Conservation (phyloP, 225 moss, liverwort and hornwort genomes). For the Asterella californica region DNA sequence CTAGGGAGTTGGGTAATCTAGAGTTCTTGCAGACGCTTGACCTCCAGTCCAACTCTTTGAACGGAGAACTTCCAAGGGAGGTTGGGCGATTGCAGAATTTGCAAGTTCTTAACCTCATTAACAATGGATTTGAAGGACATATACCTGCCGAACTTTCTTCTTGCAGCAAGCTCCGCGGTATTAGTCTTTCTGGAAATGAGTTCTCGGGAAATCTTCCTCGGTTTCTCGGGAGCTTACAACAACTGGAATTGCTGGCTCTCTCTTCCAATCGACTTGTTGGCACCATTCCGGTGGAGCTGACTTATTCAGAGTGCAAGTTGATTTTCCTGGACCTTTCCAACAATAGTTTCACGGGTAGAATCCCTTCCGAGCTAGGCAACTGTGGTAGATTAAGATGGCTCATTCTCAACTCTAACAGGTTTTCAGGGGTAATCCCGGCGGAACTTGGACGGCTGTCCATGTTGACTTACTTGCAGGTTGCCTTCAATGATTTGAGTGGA, state of each 20-base stretch:
- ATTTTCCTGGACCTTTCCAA: slow-evolving; percentile 29
- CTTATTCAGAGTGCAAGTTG: slow-evolving; percentile 16
- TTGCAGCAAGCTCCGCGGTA: slow-evolving; percentile 26
- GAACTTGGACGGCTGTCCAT: slow-evolving; percentile 55
- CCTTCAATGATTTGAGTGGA: slow-evolving; percentile 66
- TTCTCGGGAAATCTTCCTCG: slow-evolving; percentile 42
- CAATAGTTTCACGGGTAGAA: slow-evolving; percentile 20
- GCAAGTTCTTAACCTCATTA: slow-evolving; percentile 33
- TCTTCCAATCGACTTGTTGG: slow-evolving; percentile 59
- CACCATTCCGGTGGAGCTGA: slow-evolving; percentile 55
- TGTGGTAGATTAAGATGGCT: slow-evolving; percentile 30
- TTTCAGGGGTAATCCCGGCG: slow-evolving; percentile 32
- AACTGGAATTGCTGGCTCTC: slow-evolving; percentile 56
- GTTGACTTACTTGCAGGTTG: slow-evolving; percentile 59
- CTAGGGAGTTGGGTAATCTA: slow-evolving; percentile 22
- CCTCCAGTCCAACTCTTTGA: slow-evolving; percentile 46
- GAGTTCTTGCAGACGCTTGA: slow-evolving; percentile 24
- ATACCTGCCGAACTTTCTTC: slow-evolving; percentile 39
- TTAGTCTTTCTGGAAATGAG: slow-evolving; percentile 40
- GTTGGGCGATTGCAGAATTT: slow-evolving; percentile 36
- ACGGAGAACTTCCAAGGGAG: slow-evolving; percentile 45
- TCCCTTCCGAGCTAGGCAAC: slow-evolving; percentile 24
- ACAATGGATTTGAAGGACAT: slow-evolving; percentile 35
- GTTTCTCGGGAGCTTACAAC: slow-evolving; percentile 34
- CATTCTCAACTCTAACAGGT: slow-evolving; percentile 30